phyloP scores from a whole-genome alignment of 345 rosid genomes.

The Populus tremula region DNA sequence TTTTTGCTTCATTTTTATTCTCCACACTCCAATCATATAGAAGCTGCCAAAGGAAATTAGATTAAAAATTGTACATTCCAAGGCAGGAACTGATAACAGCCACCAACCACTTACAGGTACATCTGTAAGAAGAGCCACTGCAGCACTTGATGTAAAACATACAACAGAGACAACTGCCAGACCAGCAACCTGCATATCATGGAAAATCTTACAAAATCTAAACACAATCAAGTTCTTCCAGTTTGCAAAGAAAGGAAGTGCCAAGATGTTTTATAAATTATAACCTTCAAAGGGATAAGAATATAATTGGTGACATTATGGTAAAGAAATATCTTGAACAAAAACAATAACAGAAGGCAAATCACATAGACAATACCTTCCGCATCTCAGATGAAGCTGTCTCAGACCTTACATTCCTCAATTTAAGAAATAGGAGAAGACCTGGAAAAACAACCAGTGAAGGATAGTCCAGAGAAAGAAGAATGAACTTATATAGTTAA shows the following conservation, averaged over 20 bases:
- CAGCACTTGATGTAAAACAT: slow-evolving; percentile 55
- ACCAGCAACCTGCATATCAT: slow-evolving; percentile 53
- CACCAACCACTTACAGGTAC: slow-evolving; percentile 41
- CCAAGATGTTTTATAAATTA: not conserved
- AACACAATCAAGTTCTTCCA: not conserved
- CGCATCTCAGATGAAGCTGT: slow-evolving; percentile 58
- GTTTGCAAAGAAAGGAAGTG: not conserved
- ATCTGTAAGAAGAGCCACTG: slow-evolving; percentile 47
- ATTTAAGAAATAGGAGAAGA: slow-evolving; percentile 47
- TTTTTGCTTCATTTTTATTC: slow-evolving; percentile 27
- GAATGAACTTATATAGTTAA: not conserved
- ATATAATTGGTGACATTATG: not conserved
- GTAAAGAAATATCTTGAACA: not conserved
- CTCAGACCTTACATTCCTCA: slow-evolving; percentile 62
- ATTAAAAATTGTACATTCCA: slow-evolving; percentile 3
- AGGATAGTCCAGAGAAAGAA: not conserved
- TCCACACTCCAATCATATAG: slow-evolving; percentile 44
- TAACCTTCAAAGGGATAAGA: not conserved
- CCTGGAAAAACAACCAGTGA: slow-evolving; percentile 33
- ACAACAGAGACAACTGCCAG: slow-evolving; percentile 52
- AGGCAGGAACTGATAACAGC: slow-evolving; percentile 1
- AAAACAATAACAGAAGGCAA: not conserved
- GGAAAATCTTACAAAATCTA: not conserved
- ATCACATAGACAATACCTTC: slow-evolving; percentile 43
- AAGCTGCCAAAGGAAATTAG: slow-evolving; percentile 35